Base-by-base conservation (phyloP, 495 filamentous ascomycete genomes). In the Clohesyomyces aquaticus region DNA sequence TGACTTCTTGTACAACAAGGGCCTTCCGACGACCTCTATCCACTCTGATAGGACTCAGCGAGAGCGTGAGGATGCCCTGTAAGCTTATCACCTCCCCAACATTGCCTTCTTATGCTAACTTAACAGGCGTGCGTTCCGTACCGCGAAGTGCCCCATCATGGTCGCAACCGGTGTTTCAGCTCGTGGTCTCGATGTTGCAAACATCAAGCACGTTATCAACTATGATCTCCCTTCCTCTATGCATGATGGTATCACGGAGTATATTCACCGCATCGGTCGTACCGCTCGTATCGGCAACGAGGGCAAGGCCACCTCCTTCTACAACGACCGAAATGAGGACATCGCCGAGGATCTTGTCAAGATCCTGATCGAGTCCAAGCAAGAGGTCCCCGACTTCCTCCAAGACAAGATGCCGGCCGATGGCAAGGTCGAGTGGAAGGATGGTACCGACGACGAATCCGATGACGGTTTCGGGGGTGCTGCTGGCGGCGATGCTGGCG, bases 61-160 rank as follows among this genome's bases (percentile, higher is more conserved):
- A 67, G 94, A 98, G 79, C 88, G 94, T 61, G 94, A 98, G 74
- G 93, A 96, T 74, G 87, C 93, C 2, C 81, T 98, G 87, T 88
- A 76, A 79, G 85, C 80, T 16, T 23, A 12, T 28, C n/a, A 12
- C 54, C 51, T 45, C 23, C 50, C 29, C 21, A 10, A 18, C 18
- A 26, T 51, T 19, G 18, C 16, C 59, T 65, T 3, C 42, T 10
- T 12, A 28, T 75, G 41, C 77, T 63, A 43, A 55, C 43, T 54
- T 23, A 25, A 22, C 32, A 87, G 85, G n/a, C 88, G 91, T 69
- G 83, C 87, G 3, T 98, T 98, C 80, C 87, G 88, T 29, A 75
- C 74, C 43, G 94, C 89, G 3, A 79, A 80, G 43, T 78, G 81
- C 23, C 93, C 94, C 0, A 86, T 98, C 52, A 76, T 98, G 57